Evolutionary conservation across 345 rosid genomes (phyloP).

Genomic region (Toxicodendron radicans): DNA sequence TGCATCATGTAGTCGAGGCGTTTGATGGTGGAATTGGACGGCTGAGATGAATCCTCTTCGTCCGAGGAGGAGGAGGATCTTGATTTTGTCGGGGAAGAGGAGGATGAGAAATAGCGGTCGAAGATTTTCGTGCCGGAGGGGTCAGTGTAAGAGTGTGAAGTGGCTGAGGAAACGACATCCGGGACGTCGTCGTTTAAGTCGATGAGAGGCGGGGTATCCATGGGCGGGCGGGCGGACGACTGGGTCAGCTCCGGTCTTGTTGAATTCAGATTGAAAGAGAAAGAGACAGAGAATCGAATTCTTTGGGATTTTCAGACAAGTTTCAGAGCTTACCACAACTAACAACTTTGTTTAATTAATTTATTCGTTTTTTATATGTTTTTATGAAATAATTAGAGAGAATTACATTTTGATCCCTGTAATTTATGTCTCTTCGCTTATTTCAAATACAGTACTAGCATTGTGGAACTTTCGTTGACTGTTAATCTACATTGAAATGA

Average conservation of each 20-base stretch:
- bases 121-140: slow-evolving; percentile 42
- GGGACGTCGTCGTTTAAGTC: slow-evolving; percentile 16
- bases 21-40: slow-evolving; percentile 48
- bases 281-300: background rate
- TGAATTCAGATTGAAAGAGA: no score
- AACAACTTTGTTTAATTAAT: background rate
- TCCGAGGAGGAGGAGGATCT: slow-evolving; percentile 28
- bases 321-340: background rate
- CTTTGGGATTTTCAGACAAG: background rate
- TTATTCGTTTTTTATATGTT: background rate
- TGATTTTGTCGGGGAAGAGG: slow-evolving; percentile 23
- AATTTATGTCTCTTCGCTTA: no score
- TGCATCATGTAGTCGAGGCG: slow-evolving; percentile 93
- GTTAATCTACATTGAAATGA: no score
- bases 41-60: slow-evolving; percentile 42
- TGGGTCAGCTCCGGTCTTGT: no score
- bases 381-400: no score
- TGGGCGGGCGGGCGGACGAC: background rate
- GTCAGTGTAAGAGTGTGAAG: slow-evolving; percentile 23
- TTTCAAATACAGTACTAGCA: no score
- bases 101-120: slow-evolving; percentile 59
- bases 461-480: no score
- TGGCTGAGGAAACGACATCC: slow-evolving; percentile 19
- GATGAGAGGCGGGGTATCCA: slow-evolving; percentile 20
- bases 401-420: no score